phyloP scores from a whole-genome alignment of 2,329 filamentous ascomycete genomes.

The Aulographum hederae region DNA sequence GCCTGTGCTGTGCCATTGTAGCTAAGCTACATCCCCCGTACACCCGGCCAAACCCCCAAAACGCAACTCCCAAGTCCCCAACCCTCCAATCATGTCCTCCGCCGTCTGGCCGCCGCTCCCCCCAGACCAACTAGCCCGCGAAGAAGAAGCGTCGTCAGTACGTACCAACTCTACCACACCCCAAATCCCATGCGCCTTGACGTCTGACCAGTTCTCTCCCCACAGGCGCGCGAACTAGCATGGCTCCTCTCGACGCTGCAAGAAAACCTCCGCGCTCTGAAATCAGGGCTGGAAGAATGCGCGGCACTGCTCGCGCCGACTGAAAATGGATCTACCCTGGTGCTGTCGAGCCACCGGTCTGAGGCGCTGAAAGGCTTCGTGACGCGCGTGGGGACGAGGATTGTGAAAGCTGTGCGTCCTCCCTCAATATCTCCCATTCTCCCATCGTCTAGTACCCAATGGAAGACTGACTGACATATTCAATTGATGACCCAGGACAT shows the following conservation, averaged over 20 bases:
- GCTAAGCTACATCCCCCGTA: no score
- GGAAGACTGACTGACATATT: conserved; percentile 1
- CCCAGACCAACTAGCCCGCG: conserved; percentile 25
- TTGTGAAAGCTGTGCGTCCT: conserved; percentile 66
- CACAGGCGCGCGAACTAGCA: conserved; percentile 37
- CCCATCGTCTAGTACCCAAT: conserved; percentile 2
- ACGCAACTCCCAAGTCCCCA: no score
- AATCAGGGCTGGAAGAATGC: conserved; percentile 70
- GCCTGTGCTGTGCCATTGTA: no score
- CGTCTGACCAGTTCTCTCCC: no score
- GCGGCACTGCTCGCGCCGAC: conserved; percentile 69
- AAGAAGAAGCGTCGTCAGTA: conserved; percentile 35
- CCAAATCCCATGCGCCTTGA: no score
- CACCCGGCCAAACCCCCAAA: no score
- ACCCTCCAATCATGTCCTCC: conserved; percentile 40
- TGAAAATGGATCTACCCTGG: conserved; percentile 74
- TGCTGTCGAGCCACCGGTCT: conserved; percentile 69
- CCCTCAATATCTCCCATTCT: background rate
- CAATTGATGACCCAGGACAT: conserved; percentile 45
- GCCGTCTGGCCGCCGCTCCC: conserved; percentile 41
- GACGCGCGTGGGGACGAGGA: conserved; percentile 73
- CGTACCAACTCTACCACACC: no score
- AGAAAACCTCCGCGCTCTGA: conserved; percentile 41
- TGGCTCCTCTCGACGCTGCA: conserved; percentile 45
- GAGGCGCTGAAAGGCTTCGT: conserved; percentile 86